Percentiles rank a stretch among this genome's conserved stretches.
Conservation (phyloP, 148 eudicot species). For the Vaccinium macrocarpon region DNA sequence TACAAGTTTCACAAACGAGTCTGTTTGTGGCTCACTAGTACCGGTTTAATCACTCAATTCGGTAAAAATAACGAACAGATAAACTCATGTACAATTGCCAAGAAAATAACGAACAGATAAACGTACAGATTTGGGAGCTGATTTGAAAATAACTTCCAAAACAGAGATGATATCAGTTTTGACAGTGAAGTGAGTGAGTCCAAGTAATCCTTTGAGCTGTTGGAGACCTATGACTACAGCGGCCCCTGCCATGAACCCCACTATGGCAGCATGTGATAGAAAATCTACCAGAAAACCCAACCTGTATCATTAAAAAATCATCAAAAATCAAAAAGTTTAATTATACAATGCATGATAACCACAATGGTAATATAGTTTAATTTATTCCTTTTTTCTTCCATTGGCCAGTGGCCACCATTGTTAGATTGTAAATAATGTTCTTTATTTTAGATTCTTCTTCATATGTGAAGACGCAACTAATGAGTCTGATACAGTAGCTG, state of each 20-base stretch:
- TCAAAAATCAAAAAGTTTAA: no score
- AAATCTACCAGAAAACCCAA: slow-evolving; percentile 63
- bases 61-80: neutral
- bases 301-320: slow-evolving; percentile 17
- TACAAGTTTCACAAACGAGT: neutral
- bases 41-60: neutral
- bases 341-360: neutral
- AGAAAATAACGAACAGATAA: neutral
- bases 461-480: no score
- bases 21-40: neutral
- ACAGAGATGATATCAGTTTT: slow-evolving; percentile 59
- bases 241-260: slow-evolving; percentile 67
- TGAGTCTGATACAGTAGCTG: no score
- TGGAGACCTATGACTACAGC: slow-evolving; percentile 57
- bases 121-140: slow-evolving; percentile 19
- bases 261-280: slow-evolving; percentile 60
- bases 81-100: neutral
- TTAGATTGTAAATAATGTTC: no score
- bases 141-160: slow-evolving; percentile 32
- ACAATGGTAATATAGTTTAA: neutral
- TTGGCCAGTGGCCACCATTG: no score
- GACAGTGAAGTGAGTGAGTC: slow-evolving; percentile 40
- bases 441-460: no score
- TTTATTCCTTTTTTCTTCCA: neutral
- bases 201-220: slow-evolving; percentile 59